Percentiles rank a stretch among this genome's conserved stretches.
These are phyloP conservation scores for Viola odorata DNA, from an alignment of 345 rosid genomes.

Conservation along the genomic window DNA sequence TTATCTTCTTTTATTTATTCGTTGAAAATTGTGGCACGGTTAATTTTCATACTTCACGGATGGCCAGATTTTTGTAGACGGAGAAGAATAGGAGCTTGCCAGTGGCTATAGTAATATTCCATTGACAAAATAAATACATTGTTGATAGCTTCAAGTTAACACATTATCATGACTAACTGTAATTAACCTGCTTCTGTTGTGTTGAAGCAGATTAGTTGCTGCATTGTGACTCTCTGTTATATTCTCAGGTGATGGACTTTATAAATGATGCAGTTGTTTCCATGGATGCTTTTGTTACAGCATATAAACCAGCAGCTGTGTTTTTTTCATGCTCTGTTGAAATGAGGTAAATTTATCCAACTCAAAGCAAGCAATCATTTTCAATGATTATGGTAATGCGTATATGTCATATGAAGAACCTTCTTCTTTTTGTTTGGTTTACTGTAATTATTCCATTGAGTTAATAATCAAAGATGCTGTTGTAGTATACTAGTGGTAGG, in stretches of 20 bases:
- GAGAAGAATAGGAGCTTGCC: neutral
- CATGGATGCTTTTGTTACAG: conserved; percentile 70
- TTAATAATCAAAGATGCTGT: too few species aligned
- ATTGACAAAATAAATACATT: neutral
- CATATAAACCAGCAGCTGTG: conserved; percentile 62
- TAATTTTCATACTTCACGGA: neutral
- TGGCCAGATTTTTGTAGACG: neutral
- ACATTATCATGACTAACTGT: neutral
- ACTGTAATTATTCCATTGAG: too few species aligned
- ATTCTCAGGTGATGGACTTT: conserved; percentile 84
- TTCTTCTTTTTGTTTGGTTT: too few species aligned
- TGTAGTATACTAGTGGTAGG: too few species aligned
- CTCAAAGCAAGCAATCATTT: too few species aligned
- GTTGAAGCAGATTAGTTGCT: conserved; percentile 2
- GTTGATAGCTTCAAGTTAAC: neutral
- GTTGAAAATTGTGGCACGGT: neutral
- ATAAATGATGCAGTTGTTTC: conserved; percentile 91
- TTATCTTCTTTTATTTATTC: conserved; percentile 5
- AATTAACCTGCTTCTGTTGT: neutral
- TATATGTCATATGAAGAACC: too few species aligned
- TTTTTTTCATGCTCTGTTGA: conserved; percentile 65
- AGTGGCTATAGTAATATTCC: neutral
- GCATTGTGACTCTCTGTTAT: neutral
- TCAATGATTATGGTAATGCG: too few species aligned
- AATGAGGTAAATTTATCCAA: conserved; percentile 42